phyloP scores from a whole-genome alignment of 2,329 filamentous ascomycete species.

The Gaeumannomyces sp. region DNA sequence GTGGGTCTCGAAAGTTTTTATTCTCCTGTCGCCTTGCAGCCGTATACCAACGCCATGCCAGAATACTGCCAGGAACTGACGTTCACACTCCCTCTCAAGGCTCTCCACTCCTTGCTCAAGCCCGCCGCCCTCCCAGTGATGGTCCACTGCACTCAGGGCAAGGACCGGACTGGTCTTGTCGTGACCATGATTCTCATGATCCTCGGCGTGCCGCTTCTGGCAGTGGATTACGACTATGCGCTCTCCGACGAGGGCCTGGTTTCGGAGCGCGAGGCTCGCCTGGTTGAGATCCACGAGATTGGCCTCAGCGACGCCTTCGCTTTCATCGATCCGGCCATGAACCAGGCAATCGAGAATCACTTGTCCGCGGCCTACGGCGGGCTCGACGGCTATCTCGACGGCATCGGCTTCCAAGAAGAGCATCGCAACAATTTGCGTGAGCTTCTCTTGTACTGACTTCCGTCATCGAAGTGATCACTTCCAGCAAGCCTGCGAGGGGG shows the following conservation, averaged over 20 bases:
- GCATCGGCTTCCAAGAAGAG: constrained; percentile 49
- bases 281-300: constrained; percentile 63
- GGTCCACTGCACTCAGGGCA: constrained; percentile 84
- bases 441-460: constrained; percentile 33
- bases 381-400: constrained; percentile 56
- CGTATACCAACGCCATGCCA: not conserved
- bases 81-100: not conserved
- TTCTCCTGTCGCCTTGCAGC: constrained; percentile 2
- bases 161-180: constrained; percentile 74
- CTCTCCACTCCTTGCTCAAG: constrained; percentile 16
- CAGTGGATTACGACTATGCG: constrained; percentile 66
- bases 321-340: constrained; percentile 57
- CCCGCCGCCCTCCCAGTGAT: constrained; percentile 52
- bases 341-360: constrained; percentile 50
- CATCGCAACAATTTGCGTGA: constrained; percentile 37
- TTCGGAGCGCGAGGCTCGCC: constrained; percentile 53
- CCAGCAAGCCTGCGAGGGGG: not conserved
- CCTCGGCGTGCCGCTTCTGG: constrained; percentile 47
- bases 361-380: constrained; percentile 60
- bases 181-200: constrained; percentile 63
- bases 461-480: not conserved
- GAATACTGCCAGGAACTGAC: not conserved
- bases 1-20: constrained; percentile 15
- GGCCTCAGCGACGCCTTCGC: constrained; percentile 71
- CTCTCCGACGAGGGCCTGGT: constrained; percentile 55